These are phyloP conservation scores for Annona cherimola DNA, from an alignment of 164 flowering plant species.

Conservation along the genomic window DNA sequence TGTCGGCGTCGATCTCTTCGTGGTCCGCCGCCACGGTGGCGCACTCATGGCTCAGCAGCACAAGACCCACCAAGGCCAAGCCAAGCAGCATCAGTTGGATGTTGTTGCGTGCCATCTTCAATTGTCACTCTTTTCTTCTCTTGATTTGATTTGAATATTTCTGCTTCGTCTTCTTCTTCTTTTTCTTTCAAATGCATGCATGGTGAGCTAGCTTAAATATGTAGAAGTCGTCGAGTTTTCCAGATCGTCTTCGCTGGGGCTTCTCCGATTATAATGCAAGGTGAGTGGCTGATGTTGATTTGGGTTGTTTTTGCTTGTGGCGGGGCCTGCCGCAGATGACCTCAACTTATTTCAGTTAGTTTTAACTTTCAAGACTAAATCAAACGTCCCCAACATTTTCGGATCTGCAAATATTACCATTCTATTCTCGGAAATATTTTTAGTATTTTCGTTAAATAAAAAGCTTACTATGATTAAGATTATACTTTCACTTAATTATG, in stretches of 20 bases:
- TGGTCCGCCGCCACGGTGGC: background rate
- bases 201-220: background rate
- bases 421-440: too few species aligned
- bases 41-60: conserved; percentile 3
- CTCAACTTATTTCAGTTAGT: too few species aligned
- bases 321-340: too few species aligned
- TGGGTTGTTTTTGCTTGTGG: background rate
- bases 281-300: background rate
- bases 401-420: too few species aligned
- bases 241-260: background rate
- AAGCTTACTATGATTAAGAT: too few species aligned
- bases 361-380: too few species aligned
- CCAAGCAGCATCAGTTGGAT: conserved; percentile 1
- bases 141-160: background rate
- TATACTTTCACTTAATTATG: too few species aligned
- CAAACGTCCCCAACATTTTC: too few species aligned
- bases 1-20: background rate
- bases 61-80: conserved; percentile 3
- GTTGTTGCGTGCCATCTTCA: conserved; percentile 2
- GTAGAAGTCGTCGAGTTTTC: background rate
- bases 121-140: background rate
- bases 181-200: background rate
- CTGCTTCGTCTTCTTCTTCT: background rate
- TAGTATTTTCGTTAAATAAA: too few species aligned
- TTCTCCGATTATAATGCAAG: background rate